Base-by-base conservation (phyloP, 257 asterid genomes). In the Striga asiatica region DNA sequence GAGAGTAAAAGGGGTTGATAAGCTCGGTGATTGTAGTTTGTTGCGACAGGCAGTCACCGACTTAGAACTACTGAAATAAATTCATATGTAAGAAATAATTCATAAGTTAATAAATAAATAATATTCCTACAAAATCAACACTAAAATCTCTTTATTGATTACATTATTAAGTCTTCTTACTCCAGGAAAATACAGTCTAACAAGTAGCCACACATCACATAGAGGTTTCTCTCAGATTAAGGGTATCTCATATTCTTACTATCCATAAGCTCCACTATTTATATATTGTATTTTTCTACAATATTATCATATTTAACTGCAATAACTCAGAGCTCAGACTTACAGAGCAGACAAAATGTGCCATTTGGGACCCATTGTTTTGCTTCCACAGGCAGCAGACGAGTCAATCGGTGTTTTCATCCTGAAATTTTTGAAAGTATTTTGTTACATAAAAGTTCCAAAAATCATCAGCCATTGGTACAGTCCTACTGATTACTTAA, bases 281-380 rank as follows among this genome's bases (percentile, higher is more conserved):
- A 29, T 5, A 29, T 29, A 29, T 29, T 29, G 35, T n/a, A n/a
- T n/a, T n/a, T n/a, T n/a, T n/a, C n/a, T n/a, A n/a, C n/a, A n/a
- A n/a, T n/a, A n/a, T n/a, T n/a, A n/a, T n/a, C n/a, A n/a, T n/a
- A n/a, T n/a, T n/a, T n/a, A n/a, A n/a, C n/a, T n/a, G n/a, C n/a
- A n/a, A n/a, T n/a, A n/a, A n/a, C n/a, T n/a, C n/a, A n/a, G 39
- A 57, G 52, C 21, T 56, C 24, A 38, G 46, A 76, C 97, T 80
- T 80, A 91, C 96, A 82, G 92, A 21, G 89, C 56, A 22, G 97
- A 78, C 55, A 91, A 71, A 61, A 78, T 65, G 68, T 84, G 81
- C 96, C 98, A 80, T 68, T 76, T 87, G 17, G 94, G 85, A 52
- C 85, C 89, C 9, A 68, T 41, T 56, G 86, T 81, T 84, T 77